Evolutionary conservation across 768 basidiomycete species (phyloP).

Genomic region (Strobilomyces dryophilus): DNA sequence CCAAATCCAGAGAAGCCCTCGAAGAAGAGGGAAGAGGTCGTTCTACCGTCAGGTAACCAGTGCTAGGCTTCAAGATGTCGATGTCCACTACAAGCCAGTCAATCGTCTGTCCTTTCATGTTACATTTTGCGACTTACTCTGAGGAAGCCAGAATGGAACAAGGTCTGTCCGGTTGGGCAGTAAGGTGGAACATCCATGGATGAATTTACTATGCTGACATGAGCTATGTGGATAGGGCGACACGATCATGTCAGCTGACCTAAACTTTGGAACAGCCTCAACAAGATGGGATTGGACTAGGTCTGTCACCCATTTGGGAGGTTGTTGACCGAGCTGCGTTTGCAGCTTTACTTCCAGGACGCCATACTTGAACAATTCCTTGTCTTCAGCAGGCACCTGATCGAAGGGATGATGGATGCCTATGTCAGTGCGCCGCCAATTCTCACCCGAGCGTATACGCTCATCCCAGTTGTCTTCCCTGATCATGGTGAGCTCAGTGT

Average conservation of each 20-base stretch:
- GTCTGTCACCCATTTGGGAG: conserved; percentile 94
- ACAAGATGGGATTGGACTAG: conserved; percentile 95
- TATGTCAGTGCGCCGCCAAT: conserved; percentile 94
- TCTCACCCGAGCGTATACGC: conserved; percentile 63
- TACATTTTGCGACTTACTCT: conserved; percentile 51
- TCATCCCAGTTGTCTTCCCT: conserved; percentile 98
- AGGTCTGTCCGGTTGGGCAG: conserved; percentile 91
- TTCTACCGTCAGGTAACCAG: conserved; percentile 71
- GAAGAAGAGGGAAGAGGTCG: conserved; percentile 56
- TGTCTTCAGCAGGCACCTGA: conserved; percentile 69
- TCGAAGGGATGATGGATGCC: conserved; percentile 91
- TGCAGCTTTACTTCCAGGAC: conserved; percentile 97
- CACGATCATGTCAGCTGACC: conserved; percentile 38
- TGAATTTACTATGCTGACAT: conserved; percentile 67
- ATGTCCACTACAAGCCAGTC: conserved; percentile 66
- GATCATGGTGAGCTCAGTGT: conserved; percentile 91
- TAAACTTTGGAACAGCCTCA: conserved; percentile 97
- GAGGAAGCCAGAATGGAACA: conserved; percentile 98
- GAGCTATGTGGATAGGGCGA: background rate
- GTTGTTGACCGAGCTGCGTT: conserved; percentile 93
- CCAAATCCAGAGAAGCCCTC: conserved; percentile 41
- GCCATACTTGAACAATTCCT: conserved; percentile 94
- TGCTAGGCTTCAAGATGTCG: conserved; percentile 91
- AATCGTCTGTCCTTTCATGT: background rate
- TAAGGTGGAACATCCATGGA: conserved; percentile 93